Evolutionary conservation across 192 early-diverging fungal species (phyloP).

Genomic region (Coemansia sp.): DNA sequence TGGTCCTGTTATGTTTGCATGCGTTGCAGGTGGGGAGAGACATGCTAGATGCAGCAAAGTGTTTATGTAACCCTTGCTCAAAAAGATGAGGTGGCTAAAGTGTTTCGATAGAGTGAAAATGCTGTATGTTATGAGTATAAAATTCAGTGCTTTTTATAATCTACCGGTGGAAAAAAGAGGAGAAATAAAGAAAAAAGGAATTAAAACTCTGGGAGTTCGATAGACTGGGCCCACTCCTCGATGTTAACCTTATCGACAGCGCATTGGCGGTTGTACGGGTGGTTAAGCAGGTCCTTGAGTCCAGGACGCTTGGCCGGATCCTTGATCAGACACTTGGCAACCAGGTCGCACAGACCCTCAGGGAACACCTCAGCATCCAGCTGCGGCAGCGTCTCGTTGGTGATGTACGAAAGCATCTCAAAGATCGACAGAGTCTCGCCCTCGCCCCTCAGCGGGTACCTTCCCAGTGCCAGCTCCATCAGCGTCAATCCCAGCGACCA

Average conservation of each 20-base stretch:
- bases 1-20: background rate
- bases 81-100: too few species aligned
- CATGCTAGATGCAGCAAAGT: too few species aligned
- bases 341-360: constrained; percentile 72
- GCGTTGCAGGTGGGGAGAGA: background rate
- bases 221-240: constrained; percentile 59
- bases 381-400: constrained; percentile 80
- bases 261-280: constrained; percentile 56
- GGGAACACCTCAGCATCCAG: constrained; percentile 77
- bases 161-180: background rate
- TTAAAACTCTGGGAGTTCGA: constrained; percentile 32
- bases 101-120: too few species aligned
- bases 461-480: constrained; percentile 77
- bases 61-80: too few species aligned
- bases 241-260: constrained; percentile 63
- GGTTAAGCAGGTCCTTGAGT: constrained; percentile 66
- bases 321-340: constrained; percentile 56
- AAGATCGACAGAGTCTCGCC: constrained; percentile 74
- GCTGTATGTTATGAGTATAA: too few species aligned
- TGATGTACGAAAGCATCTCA: constrained; percentile 91
- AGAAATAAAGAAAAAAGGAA: constrained; percentile 1
- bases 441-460: constrained; percentile 71
- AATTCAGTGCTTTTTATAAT: too few species aligned
- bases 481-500: constrained; percentile 81
- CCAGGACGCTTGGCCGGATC: constrained; percentile 60